Base-by-base conservation (phyloP, 2,329 filamentous ascomycete species). In the Aspergillus arachidicola region DNA sequence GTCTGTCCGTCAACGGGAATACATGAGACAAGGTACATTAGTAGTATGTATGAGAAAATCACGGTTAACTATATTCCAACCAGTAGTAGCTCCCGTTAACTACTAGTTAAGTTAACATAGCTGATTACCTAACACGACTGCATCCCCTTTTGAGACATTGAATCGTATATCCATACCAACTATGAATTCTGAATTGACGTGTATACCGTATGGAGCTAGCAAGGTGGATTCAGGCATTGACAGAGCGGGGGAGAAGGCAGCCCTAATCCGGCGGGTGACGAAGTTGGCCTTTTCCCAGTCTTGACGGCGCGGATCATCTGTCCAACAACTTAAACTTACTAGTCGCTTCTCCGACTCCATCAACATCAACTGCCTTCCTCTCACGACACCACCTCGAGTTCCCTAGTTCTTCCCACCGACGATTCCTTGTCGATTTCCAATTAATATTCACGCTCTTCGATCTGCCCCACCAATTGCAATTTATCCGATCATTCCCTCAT, bases 401-500 rank as follows among this genome's bases (percentile, higher is more conserved):
- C 26, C 46, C 46, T 50, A 19, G 19, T 23, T 32, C 19, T 19
- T 1, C 19, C 45, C 23, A 26, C 45, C 12, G 21, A 32, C 28
- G 9, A n/a, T 23, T 48, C 55, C 46, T 32, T 58, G 54, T 30
- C n/a, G 12, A 26, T 53, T 41, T 28, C 7, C 16, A 41, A 38
- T 51, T 41, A 12, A 14, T 57, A 28, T 19, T 14, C 23, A 32
- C 54, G 12, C 34, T 16, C 32, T 55, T 36, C 46, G 7, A 16
- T 32, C n/a, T 48, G 28, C 12, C 46, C 36, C 21, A 45, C 26
- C 21, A 32, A 59, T 64, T 58, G 36, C 55, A 43, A 30, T 64
- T 53, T 32, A 59, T 34, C 26, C 45, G n/a, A 53, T 54, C 54
- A 14, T 53, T 16, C 43, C 57, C 46, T 58, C 66, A 80, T 80